Conservation (phyloP, 148 eudicot species). For the Pouteria glomerata region DNA sequence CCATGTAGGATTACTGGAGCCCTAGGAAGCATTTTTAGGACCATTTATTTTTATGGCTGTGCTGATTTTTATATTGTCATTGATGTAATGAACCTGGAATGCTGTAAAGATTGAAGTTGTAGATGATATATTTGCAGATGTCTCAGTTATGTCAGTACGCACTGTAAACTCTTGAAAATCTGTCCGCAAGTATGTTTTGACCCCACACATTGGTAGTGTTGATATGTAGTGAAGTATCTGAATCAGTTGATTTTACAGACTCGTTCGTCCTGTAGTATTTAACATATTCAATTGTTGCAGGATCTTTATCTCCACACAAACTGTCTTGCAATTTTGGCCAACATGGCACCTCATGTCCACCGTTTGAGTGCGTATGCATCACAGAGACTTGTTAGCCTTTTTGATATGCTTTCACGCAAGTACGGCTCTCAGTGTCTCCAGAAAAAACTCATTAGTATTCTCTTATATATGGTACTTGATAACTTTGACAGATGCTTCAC, state of each 20-base stretch:
- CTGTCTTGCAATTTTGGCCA: slow-evolving; percentile 88
- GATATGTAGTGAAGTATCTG: background rate
- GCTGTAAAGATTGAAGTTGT: background rate
- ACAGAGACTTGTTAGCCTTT: slow-evolving; percentile 87
- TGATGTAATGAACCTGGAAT: no score
- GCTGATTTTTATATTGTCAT: background rate
- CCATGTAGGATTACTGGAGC: background rate
- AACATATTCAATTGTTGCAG: slow-evolving; percentile 36
- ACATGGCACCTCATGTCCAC: slow-evolving; percentile 98
- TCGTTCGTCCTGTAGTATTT: background rate
- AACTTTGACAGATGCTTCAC: background rate
- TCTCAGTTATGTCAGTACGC: background rate
- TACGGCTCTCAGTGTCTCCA: slow-evolving; percentile 29
- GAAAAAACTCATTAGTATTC: background rate
- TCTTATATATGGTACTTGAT: slow-evolving; percentile 1
- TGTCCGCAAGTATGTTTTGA: background rate
- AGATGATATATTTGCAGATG: background rate
- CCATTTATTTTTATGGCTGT: background rate
- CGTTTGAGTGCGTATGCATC: slow-evolving; percentile 89
- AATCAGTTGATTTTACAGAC: background rate
- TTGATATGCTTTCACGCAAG: slow-evolving; percentile 91
- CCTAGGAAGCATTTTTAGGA: background rate
- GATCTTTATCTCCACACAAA: slow-evolving; percentile 97
- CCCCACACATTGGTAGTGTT: background rate
- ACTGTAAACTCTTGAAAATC: background rate